Percentiles rank a stretch among this genome's conserved stretches.
phyloP scores from a whole-genome alignment of 768 basidiomycete species.

The Boletus subparvulus region DNA sequence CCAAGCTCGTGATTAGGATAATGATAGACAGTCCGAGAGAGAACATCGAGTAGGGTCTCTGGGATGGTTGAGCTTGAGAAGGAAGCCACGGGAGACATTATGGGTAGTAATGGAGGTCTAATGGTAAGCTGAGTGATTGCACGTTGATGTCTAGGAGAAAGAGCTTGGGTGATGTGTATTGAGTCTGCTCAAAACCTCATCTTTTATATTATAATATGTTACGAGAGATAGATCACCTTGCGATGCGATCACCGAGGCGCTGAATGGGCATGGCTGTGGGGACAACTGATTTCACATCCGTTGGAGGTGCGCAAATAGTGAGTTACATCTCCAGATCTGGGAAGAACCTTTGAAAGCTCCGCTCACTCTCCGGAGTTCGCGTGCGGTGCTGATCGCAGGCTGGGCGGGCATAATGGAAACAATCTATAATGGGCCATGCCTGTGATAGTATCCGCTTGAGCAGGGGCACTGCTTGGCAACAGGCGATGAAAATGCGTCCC shows the following conservation, averaged over 20 bases:
- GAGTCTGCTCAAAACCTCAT: too few relatives aligned
- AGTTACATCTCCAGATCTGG: conserved; percentile 1
- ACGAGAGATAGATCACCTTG: too few relatives aligned
- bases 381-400: conserved; percentile 6
- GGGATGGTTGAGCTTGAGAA: too few relatives aligned
- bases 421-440: background rate
- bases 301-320: background rate
- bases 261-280: background rate
- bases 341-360: background rate
- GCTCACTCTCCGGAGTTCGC: background rate
- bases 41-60: too few relatives aligned
- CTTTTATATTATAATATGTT: background rate
- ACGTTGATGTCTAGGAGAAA: background rate
- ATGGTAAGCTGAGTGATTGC: too few relatives aligned
- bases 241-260: background rate
- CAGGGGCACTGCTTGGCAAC: background rate
- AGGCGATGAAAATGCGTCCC: background rate
- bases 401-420: background rate
- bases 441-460: background rate
- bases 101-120: too few relatives aligned
- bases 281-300: background rate
- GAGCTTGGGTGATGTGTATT: background rate
- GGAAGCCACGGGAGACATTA: too few relatives aligned
- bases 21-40: too few relatives aligned
- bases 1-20: too few relatives aligned